Evolutionary conservation across 1,284 basidiomycete genomes (phyloP).

Genomic region (Cronartium quercuum): DNA sequence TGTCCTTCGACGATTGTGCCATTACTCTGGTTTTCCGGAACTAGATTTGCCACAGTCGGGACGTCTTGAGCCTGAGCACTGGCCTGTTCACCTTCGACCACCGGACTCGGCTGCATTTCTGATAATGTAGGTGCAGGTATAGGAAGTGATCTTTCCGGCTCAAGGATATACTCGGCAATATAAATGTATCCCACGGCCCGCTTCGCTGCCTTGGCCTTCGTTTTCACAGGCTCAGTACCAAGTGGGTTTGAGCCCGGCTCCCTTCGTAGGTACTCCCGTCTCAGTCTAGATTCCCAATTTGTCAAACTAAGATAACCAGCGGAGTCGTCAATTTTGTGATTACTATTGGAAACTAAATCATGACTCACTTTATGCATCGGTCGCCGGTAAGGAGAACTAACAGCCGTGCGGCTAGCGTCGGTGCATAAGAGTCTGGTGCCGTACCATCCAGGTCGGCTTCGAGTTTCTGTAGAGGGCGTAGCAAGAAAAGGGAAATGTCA

Average conservation of each 20-base stretch:
- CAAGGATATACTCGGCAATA: constrained; percentile 19
- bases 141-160: background rate
- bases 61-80: background rate
- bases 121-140: background rate
- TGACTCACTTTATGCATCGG: constrained; percentile 23
- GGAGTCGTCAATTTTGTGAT: background rate
- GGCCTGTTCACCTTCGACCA: background rate
- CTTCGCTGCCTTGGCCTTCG: constrained; percentile 10
- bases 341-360: background rate
- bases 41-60: background rate
- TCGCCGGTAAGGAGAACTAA: constrained; percentile 25
- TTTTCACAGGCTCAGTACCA: constrained; percentile 19
- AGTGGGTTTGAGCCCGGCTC: constrained; percentile 18
- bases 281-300: constrained; percentile 34
- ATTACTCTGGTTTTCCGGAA: background rate
- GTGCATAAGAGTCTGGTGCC: constrained; percentile 23
- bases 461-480: constrained; percentile 13
- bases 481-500: too few species aligned
- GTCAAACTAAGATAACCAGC: background rate
- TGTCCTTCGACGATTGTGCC: background rate
- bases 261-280: constrained; percentile 21
- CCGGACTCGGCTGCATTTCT: background rate
- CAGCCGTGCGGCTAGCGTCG: constrained; percentile 14
- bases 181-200: constrained; percentile 34
- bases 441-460: constrained; percentile 31